These are phyloP conservation scores for Sporothrix phasma DNA, from an alignment of 2,329 filamentous ascomycete genomes.

Conservation along the genomic window DNA sequence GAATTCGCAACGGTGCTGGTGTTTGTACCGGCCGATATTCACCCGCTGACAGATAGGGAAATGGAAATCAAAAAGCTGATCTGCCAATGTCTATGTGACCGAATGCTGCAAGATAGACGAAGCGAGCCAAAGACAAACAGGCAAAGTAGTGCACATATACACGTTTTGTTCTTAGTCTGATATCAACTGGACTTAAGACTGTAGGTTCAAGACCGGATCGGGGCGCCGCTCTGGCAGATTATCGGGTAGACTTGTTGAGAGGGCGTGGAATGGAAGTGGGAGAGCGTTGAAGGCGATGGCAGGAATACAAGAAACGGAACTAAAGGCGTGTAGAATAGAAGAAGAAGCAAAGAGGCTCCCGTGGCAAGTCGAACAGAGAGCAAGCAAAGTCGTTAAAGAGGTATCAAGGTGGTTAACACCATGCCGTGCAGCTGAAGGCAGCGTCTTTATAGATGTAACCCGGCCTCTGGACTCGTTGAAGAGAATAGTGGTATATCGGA, in stretches of 20 bases:
- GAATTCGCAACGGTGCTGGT: background rate
- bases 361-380: background rate
- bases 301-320: background rate
- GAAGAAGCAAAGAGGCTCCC: background rate
- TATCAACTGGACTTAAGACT: background rate
- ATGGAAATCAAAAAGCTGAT: background rate
- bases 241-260: background rate
- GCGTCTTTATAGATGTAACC: background rate
- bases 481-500: background rate
- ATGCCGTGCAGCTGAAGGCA: background rate
- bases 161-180: background rate
- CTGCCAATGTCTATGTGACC: background rate
- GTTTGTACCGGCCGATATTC: background rate
- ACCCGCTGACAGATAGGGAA: background rate
- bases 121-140: background rate
- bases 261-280: background rate
- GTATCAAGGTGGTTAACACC: background rate
- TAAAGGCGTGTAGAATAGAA: background rate
- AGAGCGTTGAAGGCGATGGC: background rate
- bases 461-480: background rate
- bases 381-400: background rate
- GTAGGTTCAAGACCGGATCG: background rate
- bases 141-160: constrained; percentile 8
- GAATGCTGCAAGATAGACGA: background rate
- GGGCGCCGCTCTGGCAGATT: constrained; percentile 2